Evolutionary conservation across 768 basidiomycete species (phyloP).

Genomic region (Lactarius hengduanensis): DNA sequence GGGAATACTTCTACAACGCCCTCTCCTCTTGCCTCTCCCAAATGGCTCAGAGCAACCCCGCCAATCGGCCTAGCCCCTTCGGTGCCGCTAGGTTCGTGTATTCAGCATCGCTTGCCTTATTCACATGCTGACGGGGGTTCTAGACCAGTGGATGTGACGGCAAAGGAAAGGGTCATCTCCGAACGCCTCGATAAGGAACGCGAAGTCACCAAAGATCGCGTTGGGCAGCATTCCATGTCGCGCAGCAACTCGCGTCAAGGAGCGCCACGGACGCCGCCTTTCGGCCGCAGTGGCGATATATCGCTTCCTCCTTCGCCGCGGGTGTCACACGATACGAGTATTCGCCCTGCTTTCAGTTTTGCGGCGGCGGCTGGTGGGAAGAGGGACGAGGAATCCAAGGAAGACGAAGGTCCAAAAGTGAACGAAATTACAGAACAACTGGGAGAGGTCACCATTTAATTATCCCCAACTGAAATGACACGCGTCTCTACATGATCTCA

Average conservation of each 20-base stretch:
- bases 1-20: conserved; percentile 62
- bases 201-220: conserved; percentile 41
- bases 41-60: conserved; percentile 49
- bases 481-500: conserved; percentile 20
- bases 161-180: conserved; percentile 71
- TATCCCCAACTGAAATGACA: not conserved
- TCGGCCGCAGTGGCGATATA: conserved; percentile 20
- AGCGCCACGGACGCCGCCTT: conserved; percentile 35
- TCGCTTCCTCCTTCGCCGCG: conserved; percentile 27
- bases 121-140: not conserved
- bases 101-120: conserved; percentile 1
- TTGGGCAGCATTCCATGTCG: conserved; percentile 42
- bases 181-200: conserved; percentile 70
- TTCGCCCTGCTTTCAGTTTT: conserved; percentile 78
- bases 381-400: conserved; percentile 38
- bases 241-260: conserved; percentile 42
- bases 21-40: conserved; percentile 78
- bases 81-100: conserved; percentile 72
- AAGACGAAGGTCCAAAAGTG: conserved; percentile 27
- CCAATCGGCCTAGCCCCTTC: conserved; percentile 70
- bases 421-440: conserved; percentile 35
- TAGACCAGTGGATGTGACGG: conserved; percentile 83
- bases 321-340: conserved; percentile 39
- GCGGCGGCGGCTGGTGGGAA: conserved; percentile 65
- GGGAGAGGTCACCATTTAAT: conserved; percentile 40